Evolutionary conservation across 163 green algal species (phyloP).

Genomic region (Dunaliella salina): DNA sequence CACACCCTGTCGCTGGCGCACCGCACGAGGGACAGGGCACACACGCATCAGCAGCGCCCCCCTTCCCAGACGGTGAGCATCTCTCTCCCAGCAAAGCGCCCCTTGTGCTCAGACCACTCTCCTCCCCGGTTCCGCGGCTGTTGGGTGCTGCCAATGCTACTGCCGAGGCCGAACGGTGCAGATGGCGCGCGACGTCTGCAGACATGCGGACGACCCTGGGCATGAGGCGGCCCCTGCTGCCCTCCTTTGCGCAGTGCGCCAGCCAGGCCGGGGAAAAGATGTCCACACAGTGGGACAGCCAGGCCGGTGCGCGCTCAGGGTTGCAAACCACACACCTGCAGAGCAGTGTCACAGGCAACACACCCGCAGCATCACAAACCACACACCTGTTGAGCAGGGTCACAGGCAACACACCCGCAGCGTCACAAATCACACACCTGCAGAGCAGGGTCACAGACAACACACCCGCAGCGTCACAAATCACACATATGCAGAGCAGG

Average conservation of each 20-base stretch:
- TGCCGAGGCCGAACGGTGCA: background rate
- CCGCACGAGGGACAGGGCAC: too few species aligned
- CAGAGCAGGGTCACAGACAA: background rate
- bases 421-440: background rate
- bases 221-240: background rate
- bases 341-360: background rate
- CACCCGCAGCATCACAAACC: background rate
- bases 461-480: background rate
- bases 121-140: too few species aligned
- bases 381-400: background rate
- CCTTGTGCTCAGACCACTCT: too few species aligned
- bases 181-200: background rate
- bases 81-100: too few species aligned
- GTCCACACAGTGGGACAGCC: constrained; percentile 1
- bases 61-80: too few species aligned
- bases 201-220: background rate
- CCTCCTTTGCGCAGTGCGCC: background rate
- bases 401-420: background rate
- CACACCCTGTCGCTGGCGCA: too few species aligned
- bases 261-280: background rate
- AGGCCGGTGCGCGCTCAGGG: background rate
- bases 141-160: too few species aligned
- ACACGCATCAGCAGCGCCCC: too few species aligned
- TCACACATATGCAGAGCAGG: background rate
- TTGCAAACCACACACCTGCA: background rate